phyloP scores from a whole-genome alignment of 805 yeast genomes.

The Wickerhamiella musiphila region DNA sequence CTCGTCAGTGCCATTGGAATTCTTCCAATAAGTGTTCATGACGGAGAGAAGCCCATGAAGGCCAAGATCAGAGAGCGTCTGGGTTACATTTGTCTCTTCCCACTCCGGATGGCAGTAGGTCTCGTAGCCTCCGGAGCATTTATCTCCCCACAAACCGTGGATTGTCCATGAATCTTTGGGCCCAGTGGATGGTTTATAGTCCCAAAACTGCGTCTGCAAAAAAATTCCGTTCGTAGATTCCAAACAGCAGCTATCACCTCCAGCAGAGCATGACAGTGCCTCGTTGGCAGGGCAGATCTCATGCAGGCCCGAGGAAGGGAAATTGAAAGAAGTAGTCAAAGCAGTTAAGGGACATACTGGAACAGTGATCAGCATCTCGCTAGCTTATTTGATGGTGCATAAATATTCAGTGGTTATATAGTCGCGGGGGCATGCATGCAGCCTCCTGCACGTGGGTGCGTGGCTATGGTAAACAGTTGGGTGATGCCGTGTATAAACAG shows the following conservation, averaged over 20 bases:
- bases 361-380: no score
- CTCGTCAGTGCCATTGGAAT: constrained; percentile 49
- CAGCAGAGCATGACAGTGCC: constrained; percentile 45
- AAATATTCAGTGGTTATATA: no score
- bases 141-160: constrained; percentile 83
- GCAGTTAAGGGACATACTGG: no score
- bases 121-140: constrained; percentile 65
- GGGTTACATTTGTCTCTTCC: constrained; percentile 33
- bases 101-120: constrained; percentile 57
- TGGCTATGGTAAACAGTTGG: no score
- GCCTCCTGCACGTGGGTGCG: no score
- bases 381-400: no score
- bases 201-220: constrained; percentile 86
- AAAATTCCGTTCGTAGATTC: constrained; percentile 76
- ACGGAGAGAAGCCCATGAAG: constrained; percentile 34
- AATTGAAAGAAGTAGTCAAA: no score
- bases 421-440: no score
- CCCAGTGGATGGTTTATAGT: constrained; percentile 58
- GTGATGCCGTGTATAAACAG: no score
- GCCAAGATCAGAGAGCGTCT: constrained; percentile 26
- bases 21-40: constrained; percentile 56
- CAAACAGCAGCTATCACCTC: constrained; percentile 56
- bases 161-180: constrained; percentile 56
- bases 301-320: no score
- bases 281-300: constrained; percentile 17